A percentile compares a stretch with the other conserved stretches of the same genome.
Conservation (phyloP, 2,329 filamentous ascomycete species). For the Cadophora gregata region DNA sequence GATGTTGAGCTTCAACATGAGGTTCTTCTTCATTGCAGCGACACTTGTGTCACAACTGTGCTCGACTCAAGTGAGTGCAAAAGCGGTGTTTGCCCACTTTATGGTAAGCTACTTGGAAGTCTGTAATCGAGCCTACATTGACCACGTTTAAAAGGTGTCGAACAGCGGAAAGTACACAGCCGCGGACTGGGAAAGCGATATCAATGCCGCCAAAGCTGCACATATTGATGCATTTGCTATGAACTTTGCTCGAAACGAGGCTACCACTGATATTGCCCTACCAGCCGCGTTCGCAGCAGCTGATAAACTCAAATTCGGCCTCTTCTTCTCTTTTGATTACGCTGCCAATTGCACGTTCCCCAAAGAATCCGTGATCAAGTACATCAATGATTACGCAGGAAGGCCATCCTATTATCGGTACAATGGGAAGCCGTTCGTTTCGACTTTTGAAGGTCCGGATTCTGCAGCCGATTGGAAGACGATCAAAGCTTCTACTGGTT, state of each 20-base stretch:
- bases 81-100: background rate
- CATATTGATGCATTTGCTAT: background rate
- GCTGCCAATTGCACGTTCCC: background rate
- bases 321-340: background rate
- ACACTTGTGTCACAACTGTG: background rate
- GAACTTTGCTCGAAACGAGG: background rate
- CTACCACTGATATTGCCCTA: background rate
- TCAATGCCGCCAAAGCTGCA: background rate
- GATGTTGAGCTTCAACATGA: background rate
- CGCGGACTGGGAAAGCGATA: background rate
- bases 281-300: background rate
- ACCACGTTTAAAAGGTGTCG: background rate
- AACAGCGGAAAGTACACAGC: background rate
- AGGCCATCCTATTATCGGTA: background rate
- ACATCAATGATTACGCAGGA: background rate
- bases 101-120: background rate
- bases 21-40: background rate
- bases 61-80: background rate
- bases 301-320: background rate
- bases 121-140: background rate
- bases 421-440: background rate
- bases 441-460: background rate
- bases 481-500: background rate
- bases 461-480: background rate
- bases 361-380: background rate